Percentiles rank a stretch among this genome's conserved stretches.
phyloP scores from a whole-genome alignment of 306 rosid genomes.

The Herpetospermum pedunculosum region DNA sequence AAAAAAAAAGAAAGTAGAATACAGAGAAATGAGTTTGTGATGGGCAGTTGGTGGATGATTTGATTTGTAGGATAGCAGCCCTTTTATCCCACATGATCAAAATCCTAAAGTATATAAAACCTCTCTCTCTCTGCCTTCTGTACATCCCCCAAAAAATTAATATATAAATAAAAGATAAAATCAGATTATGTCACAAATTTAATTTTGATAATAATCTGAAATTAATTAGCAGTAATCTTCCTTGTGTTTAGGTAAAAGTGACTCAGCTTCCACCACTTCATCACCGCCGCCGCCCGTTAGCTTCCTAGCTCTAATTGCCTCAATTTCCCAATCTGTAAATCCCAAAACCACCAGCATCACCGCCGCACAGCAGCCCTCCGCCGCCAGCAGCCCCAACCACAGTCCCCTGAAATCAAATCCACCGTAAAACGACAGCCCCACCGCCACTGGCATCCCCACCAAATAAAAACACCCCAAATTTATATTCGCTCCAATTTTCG shows the following conservation, averaged over 20 bases:
- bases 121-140: not conserved
- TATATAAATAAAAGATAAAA: not conserved
- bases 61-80: not conserved
- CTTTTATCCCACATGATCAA: not conserved
- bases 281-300: slow-evolving; percentile 30
- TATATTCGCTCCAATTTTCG: slow-evolving; percentile 69
- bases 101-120: not conserved
- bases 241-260: slow-evolving; percentile 20
- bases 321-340: slow-evolving; percentile 64
- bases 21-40: not conserved
- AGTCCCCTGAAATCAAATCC: slow-evolving; percentile 75
- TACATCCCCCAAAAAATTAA: not conserved
- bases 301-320: slow-evolving; percentile 48
- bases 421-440: slow-evolving; percentile 39
- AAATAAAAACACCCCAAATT: slow-evolving; percentile 77
- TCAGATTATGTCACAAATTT: slow-evolving; percentile 2
- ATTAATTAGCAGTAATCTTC: slow-evolving; percentile 23
- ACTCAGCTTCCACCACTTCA: slow-evolving; percentile 21
- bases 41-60: not conserved
- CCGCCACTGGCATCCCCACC: slow-evolving; percentile 84
- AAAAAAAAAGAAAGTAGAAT: no score
- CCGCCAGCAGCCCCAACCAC: slow-evolving; percentile 87
- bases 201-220: slow-evolving; percentile 3
- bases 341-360: slow-evolving; percentile 68
- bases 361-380: slow-evolving; percentile 69